Percentiles rank a stretch among this genome's conserved stretches.
phyloP scores from a whole-genome alignment of 1,139 yeast species.

The Hemisphaericaspora xylanilytica region DNA sequence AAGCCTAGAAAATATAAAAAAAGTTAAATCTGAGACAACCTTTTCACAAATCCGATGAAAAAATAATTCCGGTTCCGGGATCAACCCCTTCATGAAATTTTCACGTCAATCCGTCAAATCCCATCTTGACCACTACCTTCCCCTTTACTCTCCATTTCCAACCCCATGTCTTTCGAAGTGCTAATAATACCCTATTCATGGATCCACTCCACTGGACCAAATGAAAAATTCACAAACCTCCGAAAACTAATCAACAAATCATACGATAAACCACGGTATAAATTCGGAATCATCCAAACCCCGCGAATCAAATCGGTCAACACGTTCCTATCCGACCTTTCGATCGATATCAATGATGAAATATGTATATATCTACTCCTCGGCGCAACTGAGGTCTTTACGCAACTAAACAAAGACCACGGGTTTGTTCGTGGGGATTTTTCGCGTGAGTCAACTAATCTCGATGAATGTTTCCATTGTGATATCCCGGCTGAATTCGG shows the following conservation, averaged over 20 bases:
- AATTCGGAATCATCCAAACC: slow-evolving; percentile 41
- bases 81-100: no score
- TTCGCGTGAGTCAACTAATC: slow-evolving; percentile 14
- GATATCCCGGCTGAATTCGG: slow-evolving; percentile 27
- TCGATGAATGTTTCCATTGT: slow-evolving; percentile 23
- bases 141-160: background rate
- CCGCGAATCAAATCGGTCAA: slow-evolving; percentile 36
- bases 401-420: slow-evolving; percentile 11
- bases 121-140: background rate
- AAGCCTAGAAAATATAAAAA: no score
- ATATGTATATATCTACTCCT: slow-evolving; percentile 26
- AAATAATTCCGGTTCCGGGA: no score
- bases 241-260: slow-evolving; percentile 42
- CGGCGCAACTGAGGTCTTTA: slow-evolving; percentile 24
- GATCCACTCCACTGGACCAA: slow-evolving; percentile 17
- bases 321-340: slow-evolving; percentile 27
- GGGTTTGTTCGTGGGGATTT: slow-evolving; percentile 26
- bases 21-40: background rate
- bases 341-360: slow-evolving; percentile 20
- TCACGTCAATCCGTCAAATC: no score
- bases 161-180: slow-evolving; percentile 22
- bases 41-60: no score
- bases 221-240: slow-evolving; percentile 17
- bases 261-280: slow-evolving; percentile 44
- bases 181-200: slow-evolving; percentile 25